These are phyloP conservation scores for Paratrimastix pyriformis DNA, from an alignment of 78 protist species.

Conservation along the genomic window DNA sequence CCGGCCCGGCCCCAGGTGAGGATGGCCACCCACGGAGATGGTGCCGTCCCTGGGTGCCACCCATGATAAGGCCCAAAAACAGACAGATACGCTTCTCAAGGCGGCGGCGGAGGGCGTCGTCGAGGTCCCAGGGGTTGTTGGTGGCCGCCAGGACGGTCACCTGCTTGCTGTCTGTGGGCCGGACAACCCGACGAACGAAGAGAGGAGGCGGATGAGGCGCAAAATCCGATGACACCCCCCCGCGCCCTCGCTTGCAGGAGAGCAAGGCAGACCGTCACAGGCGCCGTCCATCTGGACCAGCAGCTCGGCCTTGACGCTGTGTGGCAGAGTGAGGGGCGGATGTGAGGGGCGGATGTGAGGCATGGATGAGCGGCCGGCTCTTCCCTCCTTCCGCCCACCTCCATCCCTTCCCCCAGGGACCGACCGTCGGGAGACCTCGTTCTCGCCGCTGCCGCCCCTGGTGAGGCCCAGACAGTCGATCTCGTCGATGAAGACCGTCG, in stretches of 20 bases:
- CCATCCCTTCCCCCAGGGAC: too few relatives aligned
- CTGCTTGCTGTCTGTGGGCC: background rate
- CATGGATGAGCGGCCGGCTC: too few relatives aligned
- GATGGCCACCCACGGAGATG: too few relatives aligned
- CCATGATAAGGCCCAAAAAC: too few relatives aligned
- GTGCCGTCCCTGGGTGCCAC: too few relatives aligned
- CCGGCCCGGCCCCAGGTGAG: too few relatives aligned
- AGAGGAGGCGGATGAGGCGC: too few relatives aligned
- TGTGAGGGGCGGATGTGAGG: too few relatives aligned
- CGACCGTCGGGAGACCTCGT: slow-evolving; percentile 50
- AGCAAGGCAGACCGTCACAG: too few relatives aligned
- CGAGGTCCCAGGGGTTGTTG: slow-evolving; percentile 71
- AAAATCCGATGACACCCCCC: too few relatives aligned
- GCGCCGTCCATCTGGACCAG: slow-evolving; percentile 75
- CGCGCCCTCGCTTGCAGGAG: background rate
- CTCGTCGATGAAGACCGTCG: slow-evolving; percentile 74
- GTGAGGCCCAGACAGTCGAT: slow-evolving; percentile 28
- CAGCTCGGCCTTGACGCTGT: slow-evolving; percentile 60
- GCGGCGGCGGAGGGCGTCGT: slow-evolving; percentile 60
- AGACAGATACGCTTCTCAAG: slow-evolving; percentile 54
- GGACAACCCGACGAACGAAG: background rate
- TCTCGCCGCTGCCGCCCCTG: slow-evolving; percentile 34
- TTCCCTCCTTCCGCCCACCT: too few relatives aligned
- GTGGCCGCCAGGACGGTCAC: slow-evolving; percentile 69
- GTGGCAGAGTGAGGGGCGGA: too few relatives aligned